phyloP scores from a whole-genome alignment of 2,329 filamentous ascomycete species.

The Cladosporium sp. region DNA sequence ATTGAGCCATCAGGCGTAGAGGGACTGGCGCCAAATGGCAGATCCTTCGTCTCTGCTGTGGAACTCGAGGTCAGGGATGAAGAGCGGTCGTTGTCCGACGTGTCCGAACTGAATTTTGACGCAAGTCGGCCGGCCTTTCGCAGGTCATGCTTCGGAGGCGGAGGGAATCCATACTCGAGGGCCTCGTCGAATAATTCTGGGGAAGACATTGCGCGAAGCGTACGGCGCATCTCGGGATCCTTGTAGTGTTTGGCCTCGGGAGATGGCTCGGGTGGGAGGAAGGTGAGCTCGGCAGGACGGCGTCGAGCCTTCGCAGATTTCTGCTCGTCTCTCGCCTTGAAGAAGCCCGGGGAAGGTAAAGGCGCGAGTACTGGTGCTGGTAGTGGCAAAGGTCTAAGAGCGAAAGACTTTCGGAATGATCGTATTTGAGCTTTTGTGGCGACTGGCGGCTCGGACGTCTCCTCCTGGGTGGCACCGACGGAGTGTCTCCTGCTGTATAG shows the following conservation, averaged over 20 bases:
- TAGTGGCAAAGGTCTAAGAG: slow-evolving; percentile 31
- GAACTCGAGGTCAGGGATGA: slow-evolving; percentile 18
- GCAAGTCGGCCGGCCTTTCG: not conserved
- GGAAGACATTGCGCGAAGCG: slow-evolving; percentile 79
- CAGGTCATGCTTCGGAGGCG: not conserved
- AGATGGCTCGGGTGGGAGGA: not conserved
- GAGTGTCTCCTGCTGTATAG: slow-evolving; percentile 14
- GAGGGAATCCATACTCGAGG: slow-evolving; percentile 86
- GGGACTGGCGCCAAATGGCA: not conserved
- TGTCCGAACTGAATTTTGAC: not conserved
- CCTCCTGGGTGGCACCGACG: not conserved
- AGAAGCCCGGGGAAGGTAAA: slow-evolving; percentile 23
- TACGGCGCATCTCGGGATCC: slow-evolving; percentile 83
- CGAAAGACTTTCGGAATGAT: slow-evolving; percentile 26
- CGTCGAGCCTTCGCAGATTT: not conserved
- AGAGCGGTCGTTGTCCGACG: not conserved
- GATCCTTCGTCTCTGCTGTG: slow-evolving; percentile 8
- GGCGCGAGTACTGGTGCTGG: slow-evolving; percentile 33
- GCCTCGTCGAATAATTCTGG: slow-evolving; percentile 96
- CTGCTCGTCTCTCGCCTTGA: slow-evolving; percentile 12
- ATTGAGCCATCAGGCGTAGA: slow-evolving; percentile 5
- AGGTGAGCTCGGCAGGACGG: slow-evolving; percentile 5
- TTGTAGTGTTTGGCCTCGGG: slow-evolving; percentile 67
- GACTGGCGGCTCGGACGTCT: slow-evolving; percentile 8
- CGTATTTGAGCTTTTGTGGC: slow-evolving; percentile 8